These are phyloP conservation scores for Carallia brachiata DNA, from an alignment of 345 rosid genomes.

Conservation along the genomic window DNA sequence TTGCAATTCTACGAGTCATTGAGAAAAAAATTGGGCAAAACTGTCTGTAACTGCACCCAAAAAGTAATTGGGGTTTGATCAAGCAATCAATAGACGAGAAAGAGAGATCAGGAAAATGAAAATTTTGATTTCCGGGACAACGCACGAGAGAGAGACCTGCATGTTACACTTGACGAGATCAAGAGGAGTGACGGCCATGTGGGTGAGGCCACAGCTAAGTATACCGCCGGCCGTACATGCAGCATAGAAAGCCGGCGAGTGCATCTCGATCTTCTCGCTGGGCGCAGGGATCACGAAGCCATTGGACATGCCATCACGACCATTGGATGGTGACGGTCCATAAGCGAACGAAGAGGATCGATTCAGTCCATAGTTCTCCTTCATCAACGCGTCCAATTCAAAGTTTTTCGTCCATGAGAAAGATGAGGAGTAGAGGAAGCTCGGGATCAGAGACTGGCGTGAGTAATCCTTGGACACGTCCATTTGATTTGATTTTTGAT, in stretches of 20 bases:
- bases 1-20: too few species aligned
- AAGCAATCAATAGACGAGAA: too few species aligned
- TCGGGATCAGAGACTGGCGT: constrained; percentile 59
- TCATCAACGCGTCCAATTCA: constrained; percentile 28
- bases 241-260: constrained; percentile 73
- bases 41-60: too few species aligned
- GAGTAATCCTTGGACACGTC: constrained; percentile 30
- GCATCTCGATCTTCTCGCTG: constrained; percentile 66
- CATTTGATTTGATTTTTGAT: constrained; percentile 30
- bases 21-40: too few species aligned
- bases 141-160: constrained; percentile 55
- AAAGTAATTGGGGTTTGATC: too few species aligned
- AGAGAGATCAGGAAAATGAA: too few species aligned
- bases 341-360: constrained; percentile 8
- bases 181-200: constrained; percentile 84
- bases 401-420: constrained; percentile 16
- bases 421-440: constrained; percentile 62
- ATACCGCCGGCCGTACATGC: constrained; percentile 78
- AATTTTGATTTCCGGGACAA: too few species aligned
- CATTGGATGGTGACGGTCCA: constrained; percentile 1
- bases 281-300: constrained; percentile 58
- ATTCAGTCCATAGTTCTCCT: constrained; percentile 15
- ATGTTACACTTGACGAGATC: constrained; percentile 97
- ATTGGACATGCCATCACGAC: constrained; percentile 6
- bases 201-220: constrained; percentile 79